These are phyloP conservation scores for Diaporthe caulivora DNA, from an alignment of 2,329 filamentous ascomycete genomes.

Conservation along the genomic window DNA sequence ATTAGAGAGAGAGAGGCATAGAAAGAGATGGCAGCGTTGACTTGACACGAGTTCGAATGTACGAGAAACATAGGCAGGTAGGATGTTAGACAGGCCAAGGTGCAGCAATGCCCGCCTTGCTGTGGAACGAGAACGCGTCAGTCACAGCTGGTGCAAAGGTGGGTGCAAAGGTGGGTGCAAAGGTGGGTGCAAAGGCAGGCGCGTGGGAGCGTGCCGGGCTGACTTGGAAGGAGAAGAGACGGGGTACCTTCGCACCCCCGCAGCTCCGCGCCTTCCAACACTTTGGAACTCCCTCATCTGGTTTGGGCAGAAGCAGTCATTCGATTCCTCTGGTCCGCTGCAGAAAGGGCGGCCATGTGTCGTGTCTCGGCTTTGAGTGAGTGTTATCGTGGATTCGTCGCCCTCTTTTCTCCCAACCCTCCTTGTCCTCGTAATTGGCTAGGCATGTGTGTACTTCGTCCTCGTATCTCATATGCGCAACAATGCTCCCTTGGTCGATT, in stretches of 20 bases:
- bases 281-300: too few relatives aligned
- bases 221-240: not conserved
- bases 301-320: not conserved
- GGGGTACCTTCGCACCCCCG: not conserved
- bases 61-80: not conserved
- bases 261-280: not conserved
- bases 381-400: not conserved
- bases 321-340: not conserved
- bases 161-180: not conserved
- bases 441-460: not conserved
- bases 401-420: not conserved
- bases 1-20: not conserved
- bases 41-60: not conserved
- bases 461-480: slow-evolving; percentile 25
- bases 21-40: not conserved
- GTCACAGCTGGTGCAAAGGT: not conserved
- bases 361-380: not conserved
- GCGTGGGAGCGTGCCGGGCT: not conserved
- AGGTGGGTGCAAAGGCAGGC: not conserved
- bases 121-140: not conserved
- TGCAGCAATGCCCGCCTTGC: not conserved
- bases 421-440: not conserved
- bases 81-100: not conserved
- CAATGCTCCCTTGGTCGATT: slow-evolving; percentile 46
- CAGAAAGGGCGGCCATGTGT: not conserved